These are phyloP conservation scores for Jackrogersella minutella DNA, from an alignment of 495 filamentous ascomycete species.

Conservation along the genomic window DNA sequence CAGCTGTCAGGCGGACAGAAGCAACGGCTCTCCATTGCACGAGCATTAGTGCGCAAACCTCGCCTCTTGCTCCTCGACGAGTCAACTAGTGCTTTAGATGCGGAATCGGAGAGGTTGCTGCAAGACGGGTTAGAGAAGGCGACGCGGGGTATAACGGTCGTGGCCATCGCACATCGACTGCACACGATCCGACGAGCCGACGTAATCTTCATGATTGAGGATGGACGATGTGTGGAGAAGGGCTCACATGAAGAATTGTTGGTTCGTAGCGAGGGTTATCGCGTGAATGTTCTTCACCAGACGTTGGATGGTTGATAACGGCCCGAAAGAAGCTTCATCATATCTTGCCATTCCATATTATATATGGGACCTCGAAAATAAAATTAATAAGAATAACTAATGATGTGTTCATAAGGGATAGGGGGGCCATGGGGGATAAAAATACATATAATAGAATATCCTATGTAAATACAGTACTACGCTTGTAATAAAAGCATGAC, in stretches of 20 bases:
- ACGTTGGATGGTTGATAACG: conserved; percentile 41
- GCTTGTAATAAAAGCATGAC: neutral
- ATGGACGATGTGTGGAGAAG: conserved; percentile 68
- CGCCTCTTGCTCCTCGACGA: conserved; percentile 86
- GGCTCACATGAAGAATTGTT: conserved; percentile 76
- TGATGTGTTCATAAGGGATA: conserved; percentile 13
- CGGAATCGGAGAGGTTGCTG: conserved; percentile 71
- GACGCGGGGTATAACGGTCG: conserved; percentile 75
- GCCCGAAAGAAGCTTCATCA: neutral
- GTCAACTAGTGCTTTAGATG: conserved; percentile 82
- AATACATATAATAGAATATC: conserved; percentile 2
- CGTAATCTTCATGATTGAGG: conserved; percentile 77
- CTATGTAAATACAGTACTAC: neutral
- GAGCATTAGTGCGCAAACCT: conserved; percentile 79
- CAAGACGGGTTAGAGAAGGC: conserved; percentile 77
- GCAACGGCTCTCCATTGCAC: conserved; percentile 78
- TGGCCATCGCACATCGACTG: conserved; percentile 83
- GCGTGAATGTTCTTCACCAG: conserved; percentile 60
- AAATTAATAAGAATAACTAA: neutral
- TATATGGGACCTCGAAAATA: neutral
- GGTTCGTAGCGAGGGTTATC: conserved; percentile 64
- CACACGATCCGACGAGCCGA: conserved; percentile 79
- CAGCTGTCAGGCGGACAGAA: conserved; percentile 66
- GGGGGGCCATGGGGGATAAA: neutral
- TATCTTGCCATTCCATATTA: neutral